Base-by-base conservation (phyloP, 768 basidiomycete genomes). In the Lentinus brumalis region DNA sequence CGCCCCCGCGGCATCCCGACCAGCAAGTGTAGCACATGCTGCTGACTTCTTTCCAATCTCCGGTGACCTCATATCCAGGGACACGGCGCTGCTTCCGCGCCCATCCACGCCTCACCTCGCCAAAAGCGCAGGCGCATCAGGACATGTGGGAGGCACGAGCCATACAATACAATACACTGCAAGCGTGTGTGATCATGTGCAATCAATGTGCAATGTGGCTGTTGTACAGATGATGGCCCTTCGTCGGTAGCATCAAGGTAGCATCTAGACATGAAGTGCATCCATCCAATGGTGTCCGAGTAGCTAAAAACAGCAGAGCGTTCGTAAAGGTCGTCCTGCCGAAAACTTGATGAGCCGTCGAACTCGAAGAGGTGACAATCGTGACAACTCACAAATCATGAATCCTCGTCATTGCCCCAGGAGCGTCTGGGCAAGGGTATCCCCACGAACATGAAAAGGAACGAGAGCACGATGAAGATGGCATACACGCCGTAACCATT, bases 401-500 rank as follows among this genome's bases (percentile, higher is more conserved):
- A 45, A 18, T 45, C 44, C 15, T 46, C 45, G 18, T 46, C 50
- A 21, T 40, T 49, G 4, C 49, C 30, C 72, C 72, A 73, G 8
- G 61, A 16, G 35, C 63, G 52, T 4, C 51, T 39, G 14, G 72
- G 70, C 2, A 73, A 62, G 8, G 56, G 57, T 6, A 56, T 35
- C 3, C 64, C 65, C 2, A 68, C 64, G 9, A 66, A 40, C 47
- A 70, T 59, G 9, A 66, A 53, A 14, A 63, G 12, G 3, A 44
- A 53, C 7, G 70, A 59, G 1, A 70, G 30, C 8, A 47, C 15
- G 16, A 68, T 61, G 32, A 72, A 60, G 41, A 71, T 63, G 38
- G 51, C 59, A 50, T 71, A 80, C 2, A 80, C 78, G 45, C 81
- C 67, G 53, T 79, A 75, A 1, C 84, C 84, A 1, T 81, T 80